These are phyloP conservation scores for Triglochin maritima DNA, from an alignment of 106 monocot genomes.

Conservation along the genomic window DNA sequence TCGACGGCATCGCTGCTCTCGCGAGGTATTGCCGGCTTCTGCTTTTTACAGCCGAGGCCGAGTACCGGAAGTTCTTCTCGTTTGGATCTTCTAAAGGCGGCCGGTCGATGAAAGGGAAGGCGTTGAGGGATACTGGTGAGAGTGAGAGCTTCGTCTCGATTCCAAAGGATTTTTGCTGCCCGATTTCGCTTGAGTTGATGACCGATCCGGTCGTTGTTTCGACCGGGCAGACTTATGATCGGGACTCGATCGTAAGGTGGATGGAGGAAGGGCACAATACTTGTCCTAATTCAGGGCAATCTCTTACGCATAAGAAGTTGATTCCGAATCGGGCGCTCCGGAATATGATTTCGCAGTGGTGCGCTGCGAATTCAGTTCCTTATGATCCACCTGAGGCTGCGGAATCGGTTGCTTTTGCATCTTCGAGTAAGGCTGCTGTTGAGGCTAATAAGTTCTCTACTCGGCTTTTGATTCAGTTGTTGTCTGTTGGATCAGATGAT, in stretches of 20 bases:
- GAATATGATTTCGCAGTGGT: conserved; percentile 49
- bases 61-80: not conserved
- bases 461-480: conserved; percentile 22
- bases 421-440: conserved; percentile 17
- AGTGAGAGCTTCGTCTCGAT: conserved; percentile 17
- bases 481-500: conserved; percentile 17
- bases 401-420: not conserved
- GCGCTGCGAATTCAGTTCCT: conserved; percentile 14
- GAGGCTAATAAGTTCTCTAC: conserved; percentile 35
- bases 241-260: conserved; percentile 45
- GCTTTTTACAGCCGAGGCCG: conserved; percentile 32
- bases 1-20: conserved; percentile 52
- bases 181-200: conserved; percentile 58
- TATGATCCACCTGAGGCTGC: conserved; percentile 14
- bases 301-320: conserved; percentile 16
- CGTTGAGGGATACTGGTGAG: conserved; percentile 2
- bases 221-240: conserved; percentile 66
- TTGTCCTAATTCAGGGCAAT: conserved; percentile 55
- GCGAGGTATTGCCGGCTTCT: conserved; percentile 53
- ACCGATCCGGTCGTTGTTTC: conserved; percentile 44
- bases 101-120: conserved; percentile 5
- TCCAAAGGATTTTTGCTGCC: conserved; percentile 61
- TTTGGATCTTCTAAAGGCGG: not conserved
- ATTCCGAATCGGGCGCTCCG: conserved; percentile 42
- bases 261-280: conserved; percentile 46